Percentiles rank a stretch among this genome's conserved stretches.
Conservation (phyloP, 768 basidiomycete species). For the Termitomyces sp. region DNA sequence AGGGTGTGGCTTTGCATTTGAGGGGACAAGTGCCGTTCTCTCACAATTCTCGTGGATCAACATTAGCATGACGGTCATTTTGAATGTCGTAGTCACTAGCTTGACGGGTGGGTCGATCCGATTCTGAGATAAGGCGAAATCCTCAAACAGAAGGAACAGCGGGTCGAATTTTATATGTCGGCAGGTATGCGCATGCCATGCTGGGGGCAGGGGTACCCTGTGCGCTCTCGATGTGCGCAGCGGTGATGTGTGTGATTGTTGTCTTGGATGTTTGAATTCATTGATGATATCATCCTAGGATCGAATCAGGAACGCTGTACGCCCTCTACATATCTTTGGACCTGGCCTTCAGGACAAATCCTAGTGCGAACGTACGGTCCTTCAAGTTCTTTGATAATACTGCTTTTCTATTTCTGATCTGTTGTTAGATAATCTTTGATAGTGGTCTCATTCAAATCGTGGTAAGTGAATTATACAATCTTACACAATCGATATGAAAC, state of each 20-base stretch:
- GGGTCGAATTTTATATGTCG: slow-evolving; percentile 33
- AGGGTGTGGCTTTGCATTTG: slow-evolving; percentile 18
- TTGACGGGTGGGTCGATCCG: slow-evolving; percentile 27
- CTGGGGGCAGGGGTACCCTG: slow-evolving; percentile 25
- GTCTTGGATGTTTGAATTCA: not conserved
- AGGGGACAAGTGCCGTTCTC: slow-evolving; percentile 14
- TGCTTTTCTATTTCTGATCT: not conserved
- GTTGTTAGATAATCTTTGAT: slow-evolving; percentile 15
- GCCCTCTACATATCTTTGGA: slow-evolving; percentile 30
- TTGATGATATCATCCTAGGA: slow-evolving; percentile 16
- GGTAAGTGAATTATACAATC: slow-evolving; percentile 8
- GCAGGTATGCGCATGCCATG: slow-evolving; percentile 22
- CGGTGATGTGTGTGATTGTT: slow-evolving; percentile 29
- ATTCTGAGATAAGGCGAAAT: not conserved
- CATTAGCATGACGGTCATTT: slow-evolving; percentile 27
- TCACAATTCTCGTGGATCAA: slow-evolving; percentile 29
- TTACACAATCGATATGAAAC: not conserved
- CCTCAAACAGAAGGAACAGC: slow-evolving; percentile 19
- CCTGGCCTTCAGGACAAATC: slow-evolving; percentile 25
- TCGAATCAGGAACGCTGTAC: slow-evolving; percentile 38
- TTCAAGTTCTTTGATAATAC: slow-evolving; percentile 19
- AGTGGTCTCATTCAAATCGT: slow-evolving; percentile 18
- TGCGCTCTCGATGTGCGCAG: slow-evolving; percentile 29
- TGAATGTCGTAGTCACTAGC: slow-evolving; percentile 31
- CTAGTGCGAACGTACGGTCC: slow-evolving; percentile 18